Evolutionary conservation across 2,329 filamentous ascomycete species (phyloP), one percentile per base, ranked within the genome.

Genomic region (Cladophialophora chaetospira): DNA sequence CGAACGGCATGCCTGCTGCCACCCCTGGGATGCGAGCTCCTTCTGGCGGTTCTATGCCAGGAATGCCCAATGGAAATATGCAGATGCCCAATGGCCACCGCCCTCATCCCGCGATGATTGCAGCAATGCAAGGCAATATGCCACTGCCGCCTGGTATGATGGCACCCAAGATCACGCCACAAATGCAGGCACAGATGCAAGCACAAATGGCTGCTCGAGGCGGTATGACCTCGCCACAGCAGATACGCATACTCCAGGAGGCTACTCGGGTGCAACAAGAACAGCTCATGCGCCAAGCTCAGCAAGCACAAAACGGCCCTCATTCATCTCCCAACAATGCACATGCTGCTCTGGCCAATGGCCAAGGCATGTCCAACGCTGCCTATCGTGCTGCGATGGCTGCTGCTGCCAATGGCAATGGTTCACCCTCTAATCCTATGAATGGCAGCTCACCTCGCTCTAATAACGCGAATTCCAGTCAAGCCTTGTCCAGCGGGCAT

Each of bases 151-250:
- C 88, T 76, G 77, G 76, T 60, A 77, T 77, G 71, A 72, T 75
- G 64, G 62, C 52, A 36, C 65, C 66, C 19, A 67, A 67, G 57
- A 78, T 88, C 21, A 84, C 86, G 15, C 82, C 46, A 80, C 88
- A 78, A 75, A 79, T 88, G 33, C 87, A 89, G 68, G 85, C 87
- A 21, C 88, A 88, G 63, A 81, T 90, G 75, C 86, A 88, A 65
- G 79, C 79, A 13, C 75, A 80, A 29, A 77, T 80, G 71, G 77
- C 76, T 60, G 76, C 75, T 4, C 81, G 74, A 51, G 72, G 73
- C 17, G 68, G 75, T 53, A 57, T 60, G 36, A 64, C 57, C 6
- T 75, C 75, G 29, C 73, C 77, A 3, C 75, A 79, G 53, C 77
- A 77, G 59, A 69, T 75, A 31, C 74, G 77, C 8, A 73, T 79